Percentiles rank a stretch among this genome's conserved stretches.
These are phyloP conservation scores for Vitis labrusca DNA, from an alignment of 164 flowering plant species.

Conservation along the genomic window DNA sequence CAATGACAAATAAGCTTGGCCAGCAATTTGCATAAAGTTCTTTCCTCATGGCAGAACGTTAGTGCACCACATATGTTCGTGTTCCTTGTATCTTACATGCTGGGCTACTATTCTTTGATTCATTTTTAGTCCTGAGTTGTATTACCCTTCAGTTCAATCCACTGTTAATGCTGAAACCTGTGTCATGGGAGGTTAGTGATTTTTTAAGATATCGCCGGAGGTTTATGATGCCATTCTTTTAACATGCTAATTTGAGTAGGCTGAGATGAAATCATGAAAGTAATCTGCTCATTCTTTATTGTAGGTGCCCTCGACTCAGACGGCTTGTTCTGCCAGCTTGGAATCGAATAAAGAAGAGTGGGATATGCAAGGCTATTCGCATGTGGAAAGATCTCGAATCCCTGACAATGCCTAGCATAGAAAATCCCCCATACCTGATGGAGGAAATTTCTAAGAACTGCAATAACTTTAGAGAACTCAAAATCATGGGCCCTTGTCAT, in stretches of 20 bases:
- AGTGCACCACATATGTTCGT: too few relatives aligned
- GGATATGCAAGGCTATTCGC: conserved; percentile 47
- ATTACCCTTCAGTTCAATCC: too few relatives aligned
- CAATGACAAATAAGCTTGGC: too few relatives aligned
- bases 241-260: neutral
- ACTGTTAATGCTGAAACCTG: too few relatives aligned
- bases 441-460: conserved; percentile 49
- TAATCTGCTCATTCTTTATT: neutral
- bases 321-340: conserved; percentile 63
- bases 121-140: too few relatives aligned
- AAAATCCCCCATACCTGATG: conserved; percentile 44
- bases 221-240: neutral
- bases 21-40: too few relatives aligned
- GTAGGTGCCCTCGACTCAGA: conserved; percentile 51
- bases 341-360: conserved; percentile 50
- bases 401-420: conserved; percentile 62
- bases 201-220: too few relatives aligned
- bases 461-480: conserved; percentile 51
- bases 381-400: conserved; percentile 59
- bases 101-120: too few relatives aligned
- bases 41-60: too few relatives aligned
- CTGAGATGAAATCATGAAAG: neutral
- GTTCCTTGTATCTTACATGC: too few relatives aligned
- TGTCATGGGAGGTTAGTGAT: too few relatives aligned
- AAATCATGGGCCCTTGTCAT: conserved; percentile 61